These are phyloP conservation scores for Arthrobotrys iridis DNA, from an alignment of 2,329 filamentous ascomycete species.

Conservation along the genomic window DNA sequence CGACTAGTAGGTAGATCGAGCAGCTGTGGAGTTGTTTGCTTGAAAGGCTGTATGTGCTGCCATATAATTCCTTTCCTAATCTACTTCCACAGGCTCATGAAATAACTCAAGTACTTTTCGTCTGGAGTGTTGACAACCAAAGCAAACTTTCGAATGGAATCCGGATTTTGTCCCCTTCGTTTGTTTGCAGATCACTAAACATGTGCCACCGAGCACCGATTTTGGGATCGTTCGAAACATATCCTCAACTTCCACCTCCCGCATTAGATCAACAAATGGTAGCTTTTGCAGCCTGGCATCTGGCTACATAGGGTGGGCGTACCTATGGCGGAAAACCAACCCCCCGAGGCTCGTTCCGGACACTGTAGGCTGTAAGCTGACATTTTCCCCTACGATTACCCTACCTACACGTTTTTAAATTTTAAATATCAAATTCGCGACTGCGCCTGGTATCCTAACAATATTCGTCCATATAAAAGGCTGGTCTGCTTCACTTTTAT, in stretches of 20 bases:
- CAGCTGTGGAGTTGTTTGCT: too few relatives aligned
- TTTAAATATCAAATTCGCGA: conserved; percentile 2
- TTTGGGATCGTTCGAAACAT: conserved; percentile 7
- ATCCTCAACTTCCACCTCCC: conserved; percentile 22
- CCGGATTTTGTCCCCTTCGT: too few relatives aligned
- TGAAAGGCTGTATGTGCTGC: neutral
- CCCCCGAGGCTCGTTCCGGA: neutral
- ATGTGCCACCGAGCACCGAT: conserved; percentile 25
- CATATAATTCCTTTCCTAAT: neutral
- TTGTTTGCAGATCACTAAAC: too few relatives aligned
- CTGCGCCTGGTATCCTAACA: neutral
- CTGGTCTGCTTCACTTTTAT: neutral
- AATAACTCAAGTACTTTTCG: too few relatives aligned
- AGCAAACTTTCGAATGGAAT: too few relatives aligned
- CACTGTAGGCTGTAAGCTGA: conserved; percentile 5
- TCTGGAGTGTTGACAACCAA: too few relatives aligned
- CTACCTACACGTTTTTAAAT: neutral
- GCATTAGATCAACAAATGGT: conserved; percentile 4
- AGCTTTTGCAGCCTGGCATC: neutral
- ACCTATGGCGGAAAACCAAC: neutral
- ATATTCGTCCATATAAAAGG: neutral
- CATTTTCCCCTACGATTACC: neutral
- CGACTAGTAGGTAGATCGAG: too few relatives aligned
- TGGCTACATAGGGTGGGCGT: neutral
- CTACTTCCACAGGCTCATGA: too few relatives aligned